Evolutionary conservation across 495 filamentous ascomycete genomes (phyloP).

Genomic region (Parmelia sp.): DNA sequence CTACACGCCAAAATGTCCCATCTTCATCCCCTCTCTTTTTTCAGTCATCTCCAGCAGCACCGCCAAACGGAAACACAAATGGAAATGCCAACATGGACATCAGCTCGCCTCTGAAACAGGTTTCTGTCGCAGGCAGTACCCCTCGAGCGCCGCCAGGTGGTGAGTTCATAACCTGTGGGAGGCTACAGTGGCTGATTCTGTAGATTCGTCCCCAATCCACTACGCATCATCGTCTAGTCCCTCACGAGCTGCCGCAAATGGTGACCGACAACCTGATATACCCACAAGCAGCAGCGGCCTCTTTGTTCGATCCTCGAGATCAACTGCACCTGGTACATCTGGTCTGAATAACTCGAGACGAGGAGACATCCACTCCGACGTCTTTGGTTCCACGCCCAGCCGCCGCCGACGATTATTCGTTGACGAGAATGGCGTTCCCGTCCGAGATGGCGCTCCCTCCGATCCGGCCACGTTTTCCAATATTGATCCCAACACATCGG

Average conservation of each 20-base stretch:
- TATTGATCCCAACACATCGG: conserved; percentile 78
- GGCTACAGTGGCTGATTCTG: conserved; percentile 4
- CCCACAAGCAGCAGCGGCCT: conserved; percentile 77
- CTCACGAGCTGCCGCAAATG: conserved; percentile 41
- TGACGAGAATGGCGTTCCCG: conserved; percentile 70
- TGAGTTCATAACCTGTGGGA: conserved; percentile 1
- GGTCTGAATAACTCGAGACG: conserved; percentile 50
- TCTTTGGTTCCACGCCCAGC: conserved; percentile 57
- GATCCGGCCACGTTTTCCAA: conserved; percentile 84
- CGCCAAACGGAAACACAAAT: conserved; percentile 38
- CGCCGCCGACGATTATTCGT: conserved; percentile 69
- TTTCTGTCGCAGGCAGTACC: conserved; percentile 61
- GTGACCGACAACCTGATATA: conserved; percentile 55
- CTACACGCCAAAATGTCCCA: conserved; percentile 31
- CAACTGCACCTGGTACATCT: conserved; percentile 44
- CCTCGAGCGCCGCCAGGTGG: conserved; percentile 48
- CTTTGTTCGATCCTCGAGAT: conserved; percentile 65
- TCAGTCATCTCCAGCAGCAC: conserved; percentile 66
- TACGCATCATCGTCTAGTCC: conserved; percentile 86
- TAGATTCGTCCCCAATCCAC: conserved; percentile 85
- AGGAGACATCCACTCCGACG: conserved; percentile 76
- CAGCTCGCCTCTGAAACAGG: conserved; percentile 62
- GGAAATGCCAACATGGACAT: conserved; percentile 48
- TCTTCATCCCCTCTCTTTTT: conserved; percentile 81
- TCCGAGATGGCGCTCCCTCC: conserved; percentile 50